phyloP scores from a whole-genome alignment of 768 basidiomycete genomes.

The Roridomyces roridus region DNA sequence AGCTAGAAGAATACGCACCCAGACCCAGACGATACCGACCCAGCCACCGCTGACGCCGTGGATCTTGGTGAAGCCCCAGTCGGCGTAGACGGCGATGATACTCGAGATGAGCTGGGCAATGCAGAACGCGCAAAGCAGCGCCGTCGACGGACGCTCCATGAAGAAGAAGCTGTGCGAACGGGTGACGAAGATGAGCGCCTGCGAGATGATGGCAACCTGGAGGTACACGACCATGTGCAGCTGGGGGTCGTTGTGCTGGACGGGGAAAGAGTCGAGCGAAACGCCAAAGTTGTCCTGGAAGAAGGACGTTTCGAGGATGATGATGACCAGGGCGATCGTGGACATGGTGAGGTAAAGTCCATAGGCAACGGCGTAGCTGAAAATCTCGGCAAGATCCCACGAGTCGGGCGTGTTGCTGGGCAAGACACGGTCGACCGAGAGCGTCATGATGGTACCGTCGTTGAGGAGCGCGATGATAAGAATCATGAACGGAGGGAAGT shows the following conservation, averaged over 20 bases:
- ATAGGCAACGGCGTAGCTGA: conserved; percentile 94
- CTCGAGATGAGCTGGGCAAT: conserved; percentile 93
- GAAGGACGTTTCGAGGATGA: conserved; percentile 87
- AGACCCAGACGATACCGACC: conserved; percentile 98
- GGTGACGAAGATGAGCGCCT: conserved; percentile 96
- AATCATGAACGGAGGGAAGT: conserved; percentile 99
- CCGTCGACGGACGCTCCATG: conserved; percentile 92
- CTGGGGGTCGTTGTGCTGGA: conserved; percentile 67
- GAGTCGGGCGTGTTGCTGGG: conserved; percentile 92
- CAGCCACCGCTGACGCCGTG: conserved; percentile 84
- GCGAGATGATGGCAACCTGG: conserved; percentile 98
- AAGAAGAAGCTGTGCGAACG: conserved; percentile 96
- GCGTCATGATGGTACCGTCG: conserved; percentile 99
- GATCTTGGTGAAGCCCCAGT: conserved; percentile 96
- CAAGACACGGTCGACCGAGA: conserved; percentile 93
- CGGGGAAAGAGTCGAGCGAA: conserved; percentile 45
- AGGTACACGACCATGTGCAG: conserved; percentile 93
- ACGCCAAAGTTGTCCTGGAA: conserved; percentile 91
- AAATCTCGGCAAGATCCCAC: conserved; percentile 97
- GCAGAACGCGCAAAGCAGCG: conserved; percentile 90
- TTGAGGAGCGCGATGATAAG: conserved; percentile 97
- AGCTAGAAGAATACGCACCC: conserved; percentile 60
- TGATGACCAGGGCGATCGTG: conserved; percentile 84
- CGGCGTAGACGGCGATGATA: conserved; percentile 91
- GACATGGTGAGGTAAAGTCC: conserved; percentile 92